Evolutionary conservation across 2,329 filamentous ascomycete species (phyloP), one percentile per base, ranked within the genome.

Genomic region (Fusarium sp.): DNA sequence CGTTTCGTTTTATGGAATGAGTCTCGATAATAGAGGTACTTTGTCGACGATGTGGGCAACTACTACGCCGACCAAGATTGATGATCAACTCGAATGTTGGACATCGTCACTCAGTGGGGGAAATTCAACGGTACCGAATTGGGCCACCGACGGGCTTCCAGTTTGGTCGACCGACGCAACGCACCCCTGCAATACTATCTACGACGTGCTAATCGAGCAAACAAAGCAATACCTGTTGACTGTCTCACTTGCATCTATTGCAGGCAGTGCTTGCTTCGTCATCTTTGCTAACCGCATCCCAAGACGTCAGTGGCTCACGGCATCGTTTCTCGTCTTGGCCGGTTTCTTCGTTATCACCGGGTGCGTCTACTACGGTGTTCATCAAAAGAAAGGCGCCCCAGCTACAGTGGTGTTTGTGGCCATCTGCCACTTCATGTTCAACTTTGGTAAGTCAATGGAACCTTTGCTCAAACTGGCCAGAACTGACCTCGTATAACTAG

Each of bases 381-480:
- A 81, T 44, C 82, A 81, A 31, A 78, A 77, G 11, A 24, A 74
- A 3, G 79, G 77, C 1, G 82, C 83, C 1, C 82, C 82, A 2
- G 81, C 80, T 14, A 87, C 84, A 3, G 81, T 87, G 2, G 80
- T 82, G 3, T 78, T 85, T 48, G 84, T 87, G 22, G 85, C 86
- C 17, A 75, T 87, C 15, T 85, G 84, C 40, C 84, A 87, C 61
- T 85, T 87, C 65, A 77, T 85, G 64, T 87, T 87, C 69, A 87
- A 88, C 67, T 85, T 87, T 75, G 85, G 84, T 84, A 69, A 51
- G 79, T 49, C 36, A n/a, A n/a, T 15, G 5, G 17, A n/a, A 28
- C 38, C 50, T 36, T 39, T 36, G 15, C 20, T 24, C 11, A 15
- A 24, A 20, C 31, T 53, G 11, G 28, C 22, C 36, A 33, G 11